Base-by-base conservation (phyloP, 2,329 filamentous ascomycete genomes). In the Emericellopsis cladophorae region DNA sequence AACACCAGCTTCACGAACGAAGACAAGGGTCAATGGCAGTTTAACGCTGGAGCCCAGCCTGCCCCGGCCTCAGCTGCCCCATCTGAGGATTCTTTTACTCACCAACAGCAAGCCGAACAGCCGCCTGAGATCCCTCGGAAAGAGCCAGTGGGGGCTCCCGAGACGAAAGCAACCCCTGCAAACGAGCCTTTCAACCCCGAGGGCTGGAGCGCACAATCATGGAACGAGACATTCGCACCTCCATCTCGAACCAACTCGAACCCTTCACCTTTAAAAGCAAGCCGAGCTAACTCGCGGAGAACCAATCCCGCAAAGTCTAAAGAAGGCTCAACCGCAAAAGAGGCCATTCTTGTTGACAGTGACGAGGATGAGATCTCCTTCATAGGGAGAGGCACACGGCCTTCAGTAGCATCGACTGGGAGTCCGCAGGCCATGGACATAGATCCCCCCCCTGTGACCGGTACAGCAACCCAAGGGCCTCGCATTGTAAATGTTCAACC, bases 351-450 rank as follows among this genome's bases (percentile, higher is more conserved):
- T 6, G 64, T 68, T 24, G 65, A 69, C 39, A 69, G 62, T 40
- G 68, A 63, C 32, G 65, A 66, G 6, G 66, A 67, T 35, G 65
- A 7, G 66, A 67, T 36, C 64, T 49, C 45, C 5, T 50, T 55
- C 7, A 46, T 60, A 32, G 56, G 60, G 59, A 45, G 53, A 32
- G 57, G 59, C 52, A 6, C 53, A 58, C 31, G 43, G 49, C 11
- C 53, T 22, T 49, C 54, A 4, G 42, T 46, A 6, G 46, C 26
- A 29, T 29, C 48, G 16, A 54, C 55, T 10, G 64, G 64, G 31
- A 76, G 70, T 46, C 71, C 74, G 3, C 73, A 70, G 43, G 74
- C 76, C 12, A 81, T 81, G 77, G 77, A 81, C 46, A 79, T 81
- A 39, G 77, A 81, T 49, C 66, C 71, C 5, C 72, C 74, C 31